Base-by-base conservation (phyloP, 306 rosid genomes). In the Malus orientalis region DNA sequence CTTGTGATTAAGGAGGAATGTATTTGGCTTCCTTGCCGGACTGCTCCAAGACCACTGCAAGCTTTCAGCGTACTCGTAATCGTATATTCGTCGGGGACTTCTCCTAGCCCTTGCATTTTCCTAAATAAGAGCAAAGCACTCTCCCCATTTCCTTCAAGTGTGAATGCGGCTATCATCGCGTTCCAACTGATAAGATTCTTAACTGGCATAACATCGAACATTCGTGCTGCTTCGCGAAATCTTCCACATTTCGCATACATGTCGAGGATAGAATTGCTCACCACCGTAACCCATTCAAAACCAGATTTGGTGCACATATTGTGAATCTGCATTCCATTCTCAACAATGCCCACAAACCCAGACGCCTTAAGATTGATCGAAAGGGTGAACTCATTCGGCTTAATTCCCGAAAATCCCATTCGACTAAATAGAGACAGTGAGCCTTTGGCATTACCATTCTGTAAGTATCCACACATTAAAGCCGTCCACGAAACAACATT, bases 301-400 rank as follows among this genome's bases (percentile, higher is more conserved):
- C 87, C 85, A 70, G 84, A 80, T 76, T 88, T 91, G 20, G 78
- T 82, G 70, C 90, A 91, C 74, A 87, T 73, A 55, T 78, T 81
- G 82, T 91, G 96, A 81, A 91, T 91, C 83, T 85, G 88, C 87
- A 66, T 85, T 19, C 93, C 91, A 63, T 78, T 83, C 80, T 79
- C 76, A 23, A 72, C 79, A 62, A 76, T 10, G 2, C 93, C 91
- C 85, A 81, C 30, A 57, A 84, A 51, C 81, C 86, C 85, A 5
- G 85, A 80, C 3, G 91, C 91, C 83, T 88, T 90, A 19, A 88
- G 81, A 72, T 83, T 80, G 40, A 86, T 86, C 0, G 93, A 88
- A 20, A 86, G 79, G 55, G 96, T 90, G 80, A 88, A 90, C 76
- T 88, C 93, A 60, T 80, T 84, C 0, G 87, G 80, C 75, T 69